Evolutionary conservation across 192 early-diverging fungal genomes (phyloP), one percentile per base, ranked within the genome.

Genomic region (Umbelopsis vinacea): DNA sequence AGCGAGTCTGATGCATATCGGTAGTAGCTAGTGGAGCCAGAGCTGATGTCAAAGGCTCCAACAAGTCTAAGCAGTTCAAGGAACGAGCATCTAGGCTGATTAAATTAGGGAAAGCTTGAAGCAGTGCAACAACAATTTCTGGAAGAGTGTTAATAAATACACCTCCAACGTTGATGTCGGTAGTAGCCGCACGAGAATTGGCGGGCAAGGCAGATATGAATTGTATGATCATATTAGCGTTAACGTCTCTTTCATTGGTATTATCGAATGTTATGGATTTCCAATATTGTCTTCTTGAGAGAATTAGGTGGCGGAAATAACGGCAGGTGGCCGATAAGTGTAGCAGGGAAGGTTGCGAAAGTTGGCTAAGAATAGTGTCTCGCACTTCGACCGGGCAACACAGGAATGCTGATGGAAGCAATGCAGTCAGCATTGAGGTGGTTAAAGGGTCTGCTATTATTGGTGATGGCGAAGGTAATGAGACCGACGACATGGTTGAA

Each of bases 81-180:
- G 57, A 63, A 17, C 57, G 57, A 19, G 57, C 57, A 35, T 63
- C 57, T 11, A 63, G 26, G 33, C 29, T 37, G 57, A 35, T 33
- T 33, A 63, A 63, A 63, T 63, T 63, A 37, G 57, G 57, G 57
- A 63, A 63, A 35, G 57, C 57, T 17, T 63, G 57, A 37, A 63
- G 57, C 4, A 63, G 57, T 29, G 33, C 29, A 19, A 37, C 57
- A 37, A 63, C 24, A 6, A 63, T 63, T 8, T 63, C 33, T 29
- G 57, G 57, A 4, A 63, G 29, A 37, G 57, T 37, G 33, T 33
- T 26, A 17, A 63, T 15, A 29, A 63, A n/a, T 63, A 29, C 6
- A 37, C 33, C 12, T 26, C 57, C 26, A 37, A 63, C 33, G 15
- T 63, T 11, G 33, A 63, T 37, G 15, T 63, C 57, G 4, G 57